A percentile compares a stretch with the other conserved stretches of the same genome.
Conservation (phyloP, 495 filamentous ascomycete species). For the Pseudevernia furfuracea region DNA sequence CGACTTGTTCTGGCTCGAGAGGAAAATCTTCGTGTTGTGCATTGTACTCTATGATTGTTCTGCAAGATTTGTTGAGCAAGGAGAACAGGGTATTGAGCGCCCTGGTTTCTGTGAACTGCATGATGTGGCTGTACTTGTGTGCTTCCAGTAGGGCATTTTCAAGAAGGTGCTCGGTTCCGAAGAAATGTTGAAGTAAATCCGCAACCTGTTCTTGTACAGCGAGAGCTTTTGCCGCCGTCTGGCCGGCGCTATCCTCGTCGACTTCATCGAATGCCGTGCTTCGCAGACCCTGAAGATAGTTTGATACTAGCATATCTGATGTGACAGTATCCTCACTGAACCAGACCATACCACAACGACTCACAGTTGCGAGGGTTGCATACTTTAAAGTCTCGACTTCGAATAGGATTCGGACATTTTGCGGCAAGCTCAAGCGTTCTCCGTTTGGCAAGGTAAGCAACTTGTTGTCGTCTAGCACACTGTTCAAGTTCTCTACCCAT, state of each 20-base stretch:
- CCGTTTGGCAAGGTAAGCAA: constrained; percentile 93
- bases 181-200: constrained; percentile 62
- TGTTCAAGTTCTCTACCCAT: constrained; percentile 99
- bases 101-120: constrained; percentile 89
- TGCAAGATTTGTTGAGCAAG: constrained; percentile 83
- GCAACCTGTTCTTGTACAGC: constrained; percentile 69
- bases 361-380: constrained; percentile 92
- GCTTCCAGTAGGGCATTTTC: constrained; percentile 66
- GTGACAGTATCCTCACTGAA: constrained; percentile 97
- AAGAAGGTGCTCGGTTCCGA: constrained; percentile 72
- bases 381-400: constrained; percentile 99
- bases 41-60: constrained; percentile 92
- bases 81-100: constrained; percentile 92
- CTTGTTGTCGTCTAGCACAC: constrained; percentile 98
- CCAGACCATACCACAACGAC: constrained; percentile 99
- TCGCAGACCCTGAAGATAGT: constrained; percentile 78
- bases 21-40: constrained; percentile 89
- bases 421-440: constrained; percentile 86
- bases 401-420: constrained; percentile 98
- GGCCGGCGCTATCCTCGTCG: constrained; percentile 83
- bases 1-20: constrained; percentile 77
- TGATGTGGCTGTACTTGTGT: constrained; percentile 80
- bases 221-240: constrained; percentile 66
- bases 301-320: constrained; percentile 80
- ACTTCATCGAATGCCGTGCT: constrained; percentile 83